Evolutionary conservation across 176 grass and related monocot species (phyloP), one percentile per base, ranked within the genome.

Genomic region (Oryza meyeriana): DNA sequence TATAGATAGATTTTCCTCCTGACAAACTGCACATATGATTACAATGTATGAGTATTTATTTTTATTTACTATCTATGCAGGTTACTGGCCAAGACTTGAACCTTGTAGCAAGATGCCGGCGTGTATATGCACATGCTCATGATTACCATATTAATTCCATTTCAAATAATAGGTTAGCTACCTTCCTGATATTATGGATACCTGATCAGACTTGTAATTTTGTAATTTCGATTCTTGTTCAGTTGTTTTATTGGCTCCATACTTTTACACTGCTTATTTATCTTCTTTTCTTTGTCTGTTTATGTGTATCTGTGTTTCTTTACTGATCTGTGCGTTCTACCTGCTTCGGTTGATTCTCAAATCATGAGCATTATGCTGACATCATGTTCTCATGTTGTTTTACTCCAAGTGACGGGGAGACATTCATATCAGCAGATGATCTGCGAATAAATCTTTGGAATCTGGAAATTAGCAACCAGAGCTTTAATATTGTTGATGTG

Each of bases 391-490:
- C 86, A 73, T 70, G 61, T 52, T 26, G 44, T 61, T 84, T 79
- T 85, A 69, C 72, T 65, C 35, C 61, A 77, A 94, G 92, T 76
- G 92, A 94, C 42, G 89, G 89, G 25, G 92, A 92, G 74, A 94
- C 92, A 85, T 94, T 89, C 77, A 92, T 94, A 89, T 94, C 92
- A 71, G 92, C 87, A 75, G 92, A 94, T 82, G 92, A 94, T 89
- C 84, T 94, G 61, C 85, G 92, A 85, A 94, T 94, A 79, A 94
- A 94, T 85, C 85, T 94, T 50, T 94, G 92, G 92, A 94, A 94
- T 81, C 79, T 94, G 84, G 92, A 94, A 87, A 94, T 94, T 79
- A 92, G 71, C 84, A 94, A 87, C 61, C 92, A 94, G 84, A 92
- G 92, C 76, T 94, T 94, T 85, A 94, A 94, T 69, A 94, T 94